phyloP scores from a whole-genome alignment of 495 filamentous ascomycete species.

The Pyrenopolyporus hunteri region DNA sequence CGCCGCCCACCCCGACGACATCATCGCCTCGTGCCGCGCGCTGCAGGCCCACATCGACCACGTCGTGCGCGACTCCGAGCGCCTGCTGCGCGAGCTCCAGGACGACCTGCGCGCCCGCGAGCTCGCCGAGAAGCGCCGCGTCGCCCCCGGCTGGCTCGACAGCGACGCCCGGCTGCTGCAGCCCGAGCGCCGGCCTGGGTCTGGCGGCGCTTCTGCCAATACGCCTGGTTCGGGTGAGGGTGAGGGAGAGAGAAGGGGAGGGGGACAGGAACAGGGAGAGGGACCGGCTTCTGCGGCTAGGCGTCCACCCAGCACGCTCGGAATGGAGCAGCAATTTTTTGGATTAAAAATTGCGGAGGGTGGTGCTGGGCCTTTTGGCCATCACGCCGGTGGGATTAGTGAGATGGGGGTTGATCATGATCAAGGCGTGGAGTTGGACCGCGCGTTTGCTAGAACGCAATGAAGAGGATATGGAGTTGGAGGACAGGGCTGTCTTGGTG shows the following conservation, averaged over 20 bases:
- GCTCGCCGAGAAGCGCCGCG: conserved; percentile 85
- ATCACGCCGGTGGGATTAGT: not conserved
- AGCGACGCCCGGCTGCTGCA: conserved; percentile 83
- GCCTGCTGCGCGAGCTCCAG: conserved; percentile 72
- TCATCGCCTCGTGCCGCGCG: conserved; percentile 77
- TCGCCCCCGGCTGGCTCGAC: conserved; percentile 95
- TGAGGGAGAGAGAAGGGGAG: not conserved
- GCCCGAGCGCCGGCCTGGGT: conserved; percentile 60
- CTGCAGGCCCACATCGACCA: conserved; percentile 75
- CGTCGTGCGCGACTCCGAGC: conserved; percentile 65
- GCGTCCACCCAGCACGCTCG: too few species aligned
- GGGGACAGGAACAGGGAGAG: too few species aligned
- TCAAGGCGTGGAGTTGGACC: conserved; percentile 82
- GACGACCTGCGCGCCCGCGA: conserved; percentile 74
- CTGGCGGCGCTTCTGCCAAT: conserved; percentile 30
- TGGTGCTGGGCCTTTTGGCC: not conserved
- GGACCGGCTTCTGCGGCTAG: too few species aligned
- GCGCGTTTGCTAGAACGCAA: conserved; percentile 79
- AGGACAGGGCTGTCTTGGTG: not conserved
- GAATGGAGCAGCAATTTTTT: too few species aligned
- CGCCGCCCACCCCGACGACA: conserved; percentile 79
- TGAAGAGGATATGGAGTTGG: not conserved
- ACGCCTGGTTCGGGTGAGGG: conserved; percentile 44
- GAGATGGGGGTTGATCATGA: conserved; percentile 59
- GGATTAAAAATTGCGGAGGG: too few species aligned